Conservation (phyloP, 768 basidiomycete species). For the Kwoniella europaea region DNA sequence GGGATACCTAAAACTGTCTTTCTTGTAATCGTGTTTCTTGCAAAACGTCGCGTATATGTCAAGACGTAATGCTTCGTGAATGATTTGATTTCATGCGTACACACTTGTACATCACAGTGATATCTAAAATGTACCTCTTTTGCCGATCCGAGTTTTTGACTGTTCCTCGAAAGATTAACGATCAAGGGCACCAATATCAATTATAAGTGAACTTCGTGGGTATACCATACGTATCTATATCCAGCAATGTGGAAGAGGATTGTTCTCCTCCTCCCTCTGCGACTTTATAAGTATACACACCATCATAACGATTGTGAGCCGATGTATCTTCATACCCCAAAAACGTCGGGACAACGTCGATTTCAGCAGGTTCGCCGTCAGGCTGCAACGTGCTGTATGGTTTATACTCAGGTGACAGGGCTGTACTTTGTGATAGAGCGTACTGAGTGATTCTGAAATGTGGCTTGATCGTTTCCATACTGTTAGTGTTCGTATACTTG, state of each 20-base stretch:
- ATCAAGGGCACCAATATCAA: neutral
- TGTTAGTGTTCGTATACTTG: neutral
- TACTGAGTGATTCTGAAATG: neutral
- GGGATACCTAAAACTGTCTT: no score
- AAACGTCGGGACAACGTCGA: neutral
- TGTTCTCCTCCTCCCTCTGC: neutral
- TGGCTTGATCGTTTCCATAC: neutral
- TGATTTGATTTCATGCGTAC: no score
- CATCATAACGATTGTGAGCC: neutral
- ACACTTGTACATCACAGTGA: no score
- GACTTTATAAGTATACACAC: neutral
- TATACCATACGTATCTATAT: neutral
- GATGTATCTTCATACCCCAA: neutral
- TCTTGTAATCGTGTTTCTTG: no score
- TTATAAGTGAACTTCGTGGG: neutral
- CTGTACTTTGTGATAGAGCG: neutral
- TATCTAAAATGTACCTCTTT: no score
- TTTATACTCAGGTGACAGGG: neutral
- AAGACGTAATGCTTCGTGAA: no score
- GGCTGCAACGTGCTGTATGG: neutral
- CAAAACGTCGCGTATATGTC: no score
- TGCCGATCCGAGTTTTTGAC: no score
- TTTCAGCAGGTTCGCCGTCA: neutral
- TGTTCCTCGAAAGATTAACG: neutral
- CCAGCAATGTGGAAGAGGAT: neutral